Percentiles rank a stretch among this genome's conserved stretches.
These are phyloP conservation scores for Mycena vulgaris DNA, from an alignment of 768 basidiomycete species.

Conservation along the genomic window DNA sequence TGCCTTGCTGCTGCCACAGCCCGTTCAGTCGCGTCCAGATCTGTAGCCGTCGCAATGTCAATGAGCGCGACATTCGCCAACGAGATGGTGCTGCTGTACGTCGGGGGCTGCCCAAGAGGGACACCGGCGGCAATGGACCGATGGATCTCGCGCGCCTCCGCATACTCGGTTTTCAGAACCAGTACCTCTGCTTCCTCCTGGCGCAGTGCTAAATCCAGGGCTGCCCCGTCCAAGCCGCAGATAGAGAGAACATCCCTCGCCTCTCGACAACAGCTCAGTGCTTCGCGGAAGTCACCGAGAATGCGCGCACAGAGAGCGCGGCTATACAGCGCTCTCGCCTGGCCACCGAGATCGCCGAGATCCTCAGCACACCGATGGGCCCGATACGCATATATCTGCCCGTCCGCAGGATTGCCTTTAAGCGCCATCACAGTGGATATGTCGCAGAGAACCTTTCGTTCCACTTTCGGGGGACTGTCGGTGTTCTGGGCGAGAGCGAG, in stretches of 20 bases:
- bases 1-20: neutral
- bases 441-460: neutral
- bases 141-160: neutral
- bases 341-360: neutral
- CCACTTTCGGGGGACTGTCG: neutral
- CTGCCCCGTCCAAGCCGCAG: neutral
- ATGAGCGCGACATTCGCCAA: conserved; percentile 2
- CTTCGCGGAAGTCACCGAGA: neutral
- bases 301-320: neutral
- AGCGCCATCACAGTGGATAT: neutral
- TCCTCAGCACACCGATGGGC: neutral
- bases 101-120: neutral
- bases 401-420: neutral
- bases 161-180: conserved; percentile 15
- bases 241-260: neutral
- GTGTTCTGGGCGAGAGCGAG: neutral
- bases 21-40: neutral
- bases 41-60: neutral
- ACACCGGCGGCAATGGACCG: neutral
- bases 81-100: neutral
- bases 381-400: neutral
- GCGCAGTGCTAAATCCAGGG: neutral
- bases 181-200: neutral
- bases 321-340: neutral
- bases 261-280: neutral